Evolutionary conservation across 805 yeast species (phyloP), one percentile per base, ranked within the genome.

Genomic region (Ogataea salicorniae): DNA sequence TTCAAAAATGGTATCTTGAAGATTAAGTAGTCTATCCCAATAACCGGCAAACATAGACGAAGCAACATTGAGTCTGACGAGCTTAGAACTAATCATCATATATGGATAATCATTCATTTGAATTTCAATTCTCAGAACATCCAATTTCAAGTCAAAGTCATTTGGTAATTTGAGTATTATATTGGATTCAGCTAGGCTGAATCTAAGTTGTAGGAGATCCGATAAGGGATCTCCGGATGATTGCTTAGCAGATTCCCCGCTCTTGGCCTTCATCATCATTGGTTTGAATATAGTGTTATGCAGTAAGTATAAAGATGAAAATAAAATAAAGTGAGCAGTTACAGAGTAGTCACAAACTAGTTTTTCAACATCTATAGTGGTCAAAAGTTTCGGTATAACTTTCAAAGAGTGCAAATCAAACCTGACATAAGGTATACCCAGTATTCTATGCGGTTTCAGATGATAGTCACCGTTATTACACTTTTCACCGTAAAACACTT

Each of bases 21-120:
- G 50, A 34, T 75, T 66, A 3, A 73, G 35, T 34, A 82, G 55
- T 42, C 84, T 64, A 16, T 73, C 64, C 86, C 86, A 81, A 41
- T 60, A 63, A 2, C 67, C 70, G 2, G 68, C 63, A 2, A 68
- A 51, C 0, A 73, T 65, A 1, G 85, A 83, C 0, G 84, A 80
- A 43, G 77, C 79, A 1, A 77, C 77, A 49, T 80, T 68, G 4
- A 75, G 45, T 42, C 85, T 64, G 3, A 69, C 45, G 42, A 71
- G 67, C 8, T 58, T 55, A 33, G 58, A 53, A 6, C 43, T 41
- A 2, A 68, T 16, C 5, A 8, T 37, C 15, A 53, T 59, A 0
- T 22, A 8, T 0, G 59, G 49, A 2, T 52, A 44, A 7, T 59
- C 49, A 7, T 54, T 50, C 16, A 51, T 16, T 5, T 48, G 41